Evolutionary conservation across 192 early-diverging fungal genomes (phyloP), one percentile per base, ranked within the genome.

Genomic region (Linnemannia zychae): DNA sequence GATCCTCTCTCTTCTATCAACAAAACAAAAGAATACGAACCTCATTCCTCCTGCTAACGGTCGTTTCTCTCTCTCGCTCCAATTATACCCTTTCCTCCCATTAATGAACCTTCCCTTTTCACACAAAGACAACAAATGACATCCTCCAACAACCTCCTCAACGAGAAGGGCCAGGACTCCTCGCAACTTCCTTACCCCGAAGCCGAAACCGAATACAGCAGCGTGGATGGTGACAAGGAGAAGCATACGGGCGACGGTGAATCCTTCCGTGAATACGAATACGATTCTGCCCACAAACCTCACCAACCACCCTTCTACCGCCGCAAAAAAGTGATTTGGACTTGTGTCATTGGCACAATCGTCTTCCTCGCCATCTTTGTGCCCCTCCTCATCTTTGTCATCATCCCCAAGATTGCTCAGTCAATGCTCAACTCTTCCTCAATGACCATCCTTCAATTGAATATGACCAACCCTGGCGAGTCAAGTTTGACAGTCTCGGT

Each of bases 291-390:
- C 40, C 38, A 69, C 9, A 77, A 63, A n/a, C 88, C 88, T 11
- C 60, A 50, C 15, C 84, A 77, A 50, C 63, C 50, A 15, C 86
- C 75, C n/a, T 90, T 90, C 50, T 91, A 91, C 73, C 81, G 84
- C 1, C 80, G 87, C 44, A 91, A 86, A 71, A 86, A 79, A 24
- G 90, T 88, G 22, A 89, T 90, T 84, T 65, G 82, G 34, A 77
- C 84, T 24, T 92, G 91, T 48, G 34, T 53, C 16, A 74, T 87
- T 3, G 69, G 89, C 67, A 85, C 73, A 1, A 69, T 88, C 44
- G 72, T 92, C 65, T 44, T 90, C 13, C n/a, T 88, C 17, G 84
- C 88, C 37, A 84, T 90, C 24, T 76, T 92, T 20, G 68, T 92
- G 24, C 88, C 86, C 31, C 60, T 92, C 16, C 57, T 91, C 9